Conservation (phyloP, 1,284 basidiomycete genomes). For the Exobasidium rhododendri region DNA sequence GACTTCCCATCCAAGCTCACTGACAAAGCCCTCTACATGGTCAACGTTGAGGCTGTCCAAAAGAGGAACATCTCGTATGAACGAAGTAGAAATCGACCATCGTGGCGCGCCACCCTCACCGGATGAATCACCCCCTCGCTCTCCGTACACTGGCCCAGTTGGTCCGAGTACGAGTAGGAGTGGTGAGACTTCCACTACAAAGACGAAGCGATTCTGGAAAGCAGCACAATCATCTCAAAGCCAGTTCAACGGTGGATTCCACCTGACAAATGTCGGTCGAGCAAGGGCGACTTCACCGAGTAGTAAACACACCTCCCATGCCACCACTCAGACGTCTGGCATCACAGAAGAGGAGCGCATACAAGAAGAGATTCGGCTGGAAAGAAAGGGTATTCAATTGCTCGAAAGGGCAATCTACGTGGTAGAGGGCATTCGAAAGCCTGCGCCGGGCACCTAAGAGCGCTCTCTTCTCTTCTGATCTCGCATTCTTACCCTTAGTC, state of each 20-base stretch:
- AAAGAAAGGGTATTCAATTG: constrained; percentile 1
- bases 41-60: background rate
- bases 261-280: background rate
- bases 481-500: too few relatives aligned
- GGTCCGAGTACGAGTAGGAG: background rate
- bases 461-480: background rate
- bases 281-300: background rate
- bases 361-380: constrained; percentile 9
- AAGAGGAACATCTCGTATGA: background rate
- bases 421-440: background rate
- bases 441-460: background rate
- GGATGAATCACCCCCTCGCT: background rate
- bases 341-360: constrained; percentile 8
- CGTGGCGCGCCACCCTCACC: background rate
- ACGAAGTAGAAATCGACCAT: background rate
- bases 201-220: background rate
- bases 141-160: background rate
- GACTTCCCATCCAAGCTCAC: background rate
- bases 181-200: background rate
- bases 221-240: background rate
- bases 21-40: background rate
- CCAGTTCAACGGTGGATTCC: background rate
- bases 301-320: too few relatives aligned
- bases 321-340: background rate
- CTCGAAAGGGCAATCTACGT: background rate